Evolutionary conservation across 352 stramenopile species (phyloP), one percentile per base, ranked within the genome.

Genomic region (Phytophthora europaea): DNA sequence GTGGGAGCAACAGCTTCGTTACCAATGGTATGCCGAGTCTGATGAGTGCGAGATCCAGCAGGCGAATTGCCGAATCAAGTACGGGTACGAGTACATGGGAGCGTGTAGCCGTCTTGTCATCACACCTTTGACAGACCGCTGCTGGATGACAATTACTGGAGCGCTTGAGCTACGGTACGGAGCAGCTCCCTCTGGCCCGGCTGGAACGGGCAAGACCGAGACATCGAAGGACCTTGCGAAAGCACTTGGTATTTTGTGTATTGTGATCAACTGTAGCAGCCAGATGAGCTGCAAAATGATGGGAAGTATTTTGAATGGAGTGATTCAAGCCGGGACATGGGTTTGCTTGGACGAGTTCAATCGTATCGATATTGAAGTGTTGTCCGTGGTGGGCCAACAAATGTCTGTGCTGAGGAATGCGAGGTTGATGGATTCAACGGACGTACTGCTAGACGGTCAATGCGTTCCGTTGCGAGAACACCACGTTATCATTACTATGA

Each of bases 241-340:
- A 67, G 92, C 88, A 2, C 79, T 99, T 1, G 95, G 92, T 2
- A 96, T 98, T 31, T 84, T 97, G 0, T 98, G 93, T 64, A 98
- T 98, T 65, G 96, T 99, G 18, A 98, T 98, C 72, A 99, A 99
- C 71, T 99, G 96, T 81, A 98, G 89, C 33, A 96, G 98, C 65
- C 94, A 99, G 78, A 98, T 98, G 81, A 98, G 92, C 65, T 94
- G 92, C 75, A 92, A 88, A 62, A 94, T 93, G 76, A 89, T 96
- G 82, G 89, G 79, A n/a, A 95, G 87, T 54, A 90, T 97, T 34
- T 94, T 96, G 38, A 94, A 94, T 53, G 91, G 91, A 23, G 81
- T 95, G 12, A 76, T 88, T 26, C 87, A 95, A 68, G 82, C 85
- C 4, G 90, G 93, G 4, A 81, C 80, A 22, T 98, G 93, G 93